Percentiles rank a stretch among this genome's conserved stretches.
Conservation (phyloP, 176 grass and related monocot genomes). For the Thalia dealbata region DNA sequence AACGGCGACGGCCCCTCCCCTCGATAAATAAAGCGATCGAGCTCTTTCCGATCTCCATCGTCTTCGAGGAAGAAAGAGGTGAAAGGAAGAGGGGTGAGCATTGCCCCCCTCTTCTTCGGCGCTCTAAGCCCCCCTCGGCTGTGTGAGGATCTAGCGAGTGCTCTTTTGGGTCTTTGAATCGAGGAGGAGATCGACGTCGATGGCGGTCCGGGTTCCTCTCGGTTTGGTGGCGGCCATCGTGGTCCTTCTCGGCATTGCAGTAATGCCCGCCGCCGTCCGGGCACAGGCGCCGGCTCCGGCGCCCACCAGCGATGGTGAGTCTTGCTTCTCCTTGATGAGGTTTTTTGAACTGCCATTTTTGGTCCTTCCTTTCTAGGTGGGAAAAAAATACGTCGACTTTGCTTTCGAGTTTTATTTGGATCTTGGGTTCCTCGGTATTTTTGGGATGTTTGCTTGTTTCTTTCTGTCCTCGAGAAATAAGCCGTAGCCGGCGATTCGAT, state of each 20-base stretch:
- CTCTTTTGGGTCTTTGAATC: not conserved
- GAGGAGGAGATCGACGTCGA: not conserved
- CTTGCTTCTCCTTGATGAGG: not conserved
- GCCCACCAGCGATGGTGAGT: slow-evolving; percentile 11
- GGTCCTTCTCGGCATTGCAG: not conserved
- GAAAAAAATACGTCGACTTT: too few species aligned
- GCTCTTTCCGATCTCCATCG: not conserved
- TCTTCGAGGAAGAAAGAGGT: too few species aligned
- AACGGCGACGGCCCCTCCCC: not conserved
- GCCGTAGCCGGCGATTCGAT: too few species aligned
- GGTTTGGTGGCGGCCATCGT: not conserved
- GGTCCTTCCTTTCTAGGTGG: too few species aligned
- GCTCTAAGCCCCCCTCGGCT: not conserved
- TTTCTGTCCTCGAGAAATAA: too few species aligned
- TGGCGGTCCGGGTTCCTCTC: not conserved
- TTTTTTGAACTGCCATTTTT: not conserved
- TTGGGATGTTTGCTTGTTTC: too few species aligned
- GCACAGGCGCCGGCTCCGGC: not conserved
- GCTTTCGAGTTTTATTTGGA: too few species aligned
- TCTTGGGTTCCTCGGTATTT: too few species aligned
- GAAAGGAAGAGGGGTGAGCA: too few species aligned
- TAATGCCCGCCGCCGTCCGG: slow-evolving; percentile 3
- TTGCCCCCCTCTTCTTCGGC: not conserved
- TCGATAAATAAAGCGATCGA: not conserved
- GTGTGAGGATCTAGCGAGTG: not conserved